Evolutionary conservation across 345 rosid genomes (phyloP).

Genomic region (Eucalyptus microcorys): DNA sequence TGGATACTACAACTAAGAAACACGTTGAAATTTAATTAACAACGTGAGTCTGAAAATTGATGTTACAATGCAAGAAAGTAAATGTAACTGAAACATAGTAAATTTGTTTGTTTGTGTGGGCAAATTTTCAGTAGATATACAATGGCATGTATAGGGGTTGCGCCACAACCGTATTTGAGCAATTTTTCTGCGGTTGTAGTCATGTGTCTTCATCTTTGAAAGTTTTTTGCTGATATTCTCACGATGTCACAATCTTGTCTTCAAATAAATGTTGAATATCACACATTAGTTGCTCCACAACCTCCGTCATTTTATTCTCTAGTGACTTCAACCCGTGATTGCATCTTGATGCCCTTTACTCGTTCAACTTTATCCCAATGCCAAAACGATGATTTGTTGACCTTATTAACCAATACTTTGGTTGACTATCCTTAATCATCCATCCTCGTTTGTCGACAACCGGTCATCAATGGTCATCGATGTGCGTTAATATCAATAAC

Average conservation of each 20-base stretch:
- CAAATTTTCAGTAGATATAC: too few relatives aligned
- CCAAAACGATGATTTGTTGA: neutral
- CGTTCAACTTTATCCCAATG: neutral
- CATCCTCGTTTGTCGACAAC: rapidly evolving
- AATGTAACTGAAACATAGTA: too few relatives aligned
- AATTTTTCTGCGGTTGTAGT: neutral
- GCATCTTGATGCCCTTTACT: neutral
- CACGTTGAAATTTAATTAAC: neutral
- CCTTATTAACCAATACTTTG: neutral
- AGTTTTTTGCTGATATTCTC: neutral
- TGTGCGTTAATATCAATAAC: neutral
- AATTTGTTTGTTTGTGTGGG: too few relatives aligned
- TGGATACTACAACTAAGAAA: neutral
- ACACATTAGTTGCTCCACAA: neutral
- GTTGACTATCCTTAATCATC: neutral
- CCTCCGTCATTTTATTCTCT: neutral
- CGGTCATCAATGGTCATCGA: neutral
- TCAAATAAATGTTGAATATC: neutral
- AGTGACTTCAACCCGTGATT: neutral
- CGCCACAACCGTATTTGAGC: too few relatives aligned
- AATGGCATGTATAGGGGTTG: too few relatives aligned
- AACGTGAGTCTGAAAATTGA: neutral
- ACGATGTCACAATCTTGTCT: neutral
- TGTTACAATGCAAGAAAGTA: neutral
- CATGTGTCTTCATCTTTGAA: neutral